These are phyloP conservation scores for Alternaria sp. DNA, from an alignment of 2,329 filamentous ascomycete species.

Conservation along the genomic window DNA sequence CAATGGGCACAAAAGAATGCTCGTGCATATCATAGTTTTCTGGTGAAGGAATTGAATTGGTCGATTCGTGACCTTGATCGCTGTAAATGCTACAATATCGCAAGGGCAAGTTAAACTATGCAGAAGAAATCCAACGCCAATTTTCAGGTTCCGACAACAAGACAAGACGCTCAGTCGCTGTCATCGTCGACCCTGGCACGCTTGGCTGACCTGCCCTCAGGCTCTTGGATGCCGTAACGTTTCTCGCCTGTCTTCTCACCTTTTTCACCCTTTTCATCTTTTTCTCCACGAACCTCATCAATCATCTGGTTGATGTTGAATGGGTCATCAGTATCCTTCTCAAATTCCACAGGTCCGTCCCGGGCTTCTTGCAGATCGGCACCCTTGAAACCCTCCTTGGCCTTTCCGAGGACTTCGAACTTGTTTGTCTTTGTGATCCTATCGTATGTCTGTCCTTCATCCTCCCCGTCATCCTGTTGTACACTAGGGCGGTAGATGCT, in stretches of 20 bases:
- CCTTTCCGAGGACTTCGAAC: slow-evolving; percentile 88
- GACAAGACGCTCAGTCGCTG: slow-evolving; percentile 38
- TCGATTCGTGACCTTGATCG: not conserved
- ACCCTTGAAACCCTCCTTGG: slow-evolving; percentile 86
- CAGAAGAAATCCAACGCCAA: slow-evolving; percentile 16
- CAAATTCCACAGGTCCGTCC: slow-evolving; percentile 94
- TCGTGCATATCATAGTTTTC: not conserved
- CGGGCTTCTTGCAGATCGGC: slow-evolving; percentile 82
- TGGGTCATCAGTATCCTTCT: slow-evolving; percentile 85
- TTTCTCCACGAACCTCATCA: slow-evolving; percentile 73
- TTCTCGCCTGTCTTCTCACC: slow-evolving; percentile 70
- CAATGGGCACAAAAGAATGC: not conserved
- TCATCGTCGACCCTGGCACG: slow-evolving; percentile 81
- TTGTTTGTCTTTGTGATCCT: slow-evolving; percentile 85
- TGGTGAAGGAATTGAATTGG: not conserved
- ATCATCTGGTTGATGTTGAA: slow-evolving; percentile 97
- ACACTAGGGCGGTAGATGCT: slow-evolving; percentile 89
- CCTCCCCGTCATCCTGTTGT: slow-evolving; percentile 74
- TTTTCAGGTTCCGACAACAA: not conserved
- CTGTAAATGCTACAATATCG: slow-evolving; percentile 10
- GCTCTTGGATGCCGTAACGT: slow-evolving; percentile 78
- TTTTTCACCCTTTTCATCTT: slow-evolving; percentile 61
- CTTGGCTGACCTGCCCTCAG: slow-evolving; percentile 65
- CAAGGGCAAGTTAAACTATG: slow-evolving; percentile 1
- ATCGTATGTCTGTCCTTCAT: slow-evolving; percentile 83